Conservation (phyloP, 257 asterid genomes). For the Solanum medicagineum region DNA sequence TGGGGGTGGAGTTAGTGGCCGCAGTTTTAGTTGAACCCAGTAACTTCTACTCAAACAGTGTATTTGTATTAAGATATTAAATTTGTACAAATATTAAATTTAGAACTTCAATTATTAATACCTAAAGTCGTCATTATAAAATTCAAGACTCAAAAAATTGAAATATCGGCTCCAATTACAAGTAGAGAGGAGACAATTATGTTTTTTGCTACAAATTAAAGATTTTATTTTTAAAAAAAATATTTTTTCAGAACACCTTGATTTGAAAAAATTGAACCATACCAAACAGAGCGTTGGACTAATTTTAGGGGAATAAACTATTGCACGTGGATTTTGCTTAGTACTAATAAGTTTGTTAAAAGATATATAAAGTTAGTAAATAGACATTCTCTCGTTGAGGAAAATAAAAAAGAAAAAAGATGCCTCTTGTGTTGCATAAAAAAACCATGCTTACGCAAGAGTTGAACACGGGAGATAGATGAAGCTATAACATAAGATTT, state of each 20-base stretch:
- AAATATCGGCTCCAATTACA: too few relatives aligned
- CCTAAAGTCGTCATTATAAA: too few relatives aligned
- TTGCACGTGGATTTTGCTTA: background rate
- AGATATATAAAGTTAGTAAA: background rate
- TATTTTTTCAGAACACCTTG: background rate
- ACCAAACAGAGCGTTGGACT: background rate
- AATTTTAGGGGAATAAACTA: background rate
- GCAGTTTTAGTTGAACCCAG: too few relatives aligned
- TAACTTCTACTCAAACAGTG: too few relatives aligned
- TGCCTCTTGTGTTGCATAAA: background rate
- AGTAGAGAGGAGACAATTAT: too few relatives aligned
- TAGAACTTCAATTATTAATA: too few relatives aligned
- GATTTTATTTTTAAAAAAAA: background rate
- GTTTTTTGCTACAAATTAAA: background rate
- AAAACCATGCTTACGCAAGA: background rate
- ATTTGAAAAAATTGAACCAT: background rate
- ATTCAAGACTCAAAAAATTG: too few relatives aligned
- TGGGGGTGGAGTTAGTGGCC: too few relatives aligned
- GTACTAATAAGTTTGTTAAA: background rate
- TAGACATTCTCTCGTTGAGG: background rate
- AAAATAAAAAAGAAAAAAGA: too few relatives aligned
- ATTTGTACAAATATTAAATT: too few relatives aligned
- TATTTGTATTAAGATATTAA: too few relatives aligned
- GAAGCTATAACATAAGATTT: background rate
- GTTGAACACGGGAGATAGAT: constrained; percentile 3